Evolutionary conservation across 2,329 filamentous ascomycete species (phyloP).

Genomic region (Aureobasidium mangrovei): DNA sequence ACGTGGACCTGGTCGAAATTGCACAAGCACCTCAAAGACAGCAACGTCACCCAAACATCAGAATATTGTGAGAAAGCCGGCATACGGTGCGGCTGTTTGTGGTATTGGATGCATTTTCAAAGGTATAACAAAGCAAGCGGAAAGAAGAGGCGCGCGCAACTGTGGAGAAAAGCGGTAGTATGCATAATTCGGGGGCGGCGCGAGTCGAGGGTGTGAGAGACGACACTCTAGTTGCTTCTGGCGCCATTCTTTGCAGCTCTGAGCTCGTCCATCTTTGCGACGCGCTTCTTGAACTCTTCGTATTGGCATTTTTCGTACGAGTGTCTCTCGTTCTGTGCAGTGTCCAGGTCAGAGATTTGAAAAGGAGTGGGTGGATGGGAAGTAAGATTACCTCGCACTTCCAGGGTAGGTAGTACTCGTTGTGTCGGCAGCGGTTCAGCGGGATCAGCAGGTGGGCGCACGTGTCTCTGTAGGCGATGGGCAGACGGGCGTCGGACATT

Average conservation of each 20-base stretch:
- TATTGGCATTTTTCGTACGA: constrained; percentile 99
- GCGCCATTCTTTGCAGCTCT: constrained; percentile 73
- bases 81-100: no score
- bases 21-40: no score
- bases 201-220: no score
- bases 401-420: constrained; percentile 93
- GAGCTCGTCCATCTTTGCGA: constrained; percentile 97
- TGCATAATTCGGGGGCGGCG: not conserved
- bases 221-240: constrained; percentile 62
- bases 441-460: constrained; percentile 93
- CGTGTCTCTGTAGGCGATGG: constrained; percentile 85
- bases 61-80: no score
- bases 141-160: no score
- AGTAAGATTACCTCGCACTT: constrained; percentile 70
- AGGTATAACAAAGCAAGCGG: no score
- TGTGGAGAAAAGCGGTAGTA: not conserved
- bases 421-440: constrained; percentile 85
- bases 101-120: no score
- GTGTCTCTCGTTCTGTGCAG: constrained; percentile 77
- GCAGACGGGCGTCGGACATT: constrained; percentile 85
- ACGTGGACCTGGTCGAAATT: no score
- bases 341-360: not conserved
- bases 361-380: not conserved
- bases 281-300: constrained; percentile 95
- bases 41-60: no score